Evolutionary conservation across 1,284 basidiomycete genomes (phyloP).

Genomic region (Pseudozyma hubeiensis): DNA sequence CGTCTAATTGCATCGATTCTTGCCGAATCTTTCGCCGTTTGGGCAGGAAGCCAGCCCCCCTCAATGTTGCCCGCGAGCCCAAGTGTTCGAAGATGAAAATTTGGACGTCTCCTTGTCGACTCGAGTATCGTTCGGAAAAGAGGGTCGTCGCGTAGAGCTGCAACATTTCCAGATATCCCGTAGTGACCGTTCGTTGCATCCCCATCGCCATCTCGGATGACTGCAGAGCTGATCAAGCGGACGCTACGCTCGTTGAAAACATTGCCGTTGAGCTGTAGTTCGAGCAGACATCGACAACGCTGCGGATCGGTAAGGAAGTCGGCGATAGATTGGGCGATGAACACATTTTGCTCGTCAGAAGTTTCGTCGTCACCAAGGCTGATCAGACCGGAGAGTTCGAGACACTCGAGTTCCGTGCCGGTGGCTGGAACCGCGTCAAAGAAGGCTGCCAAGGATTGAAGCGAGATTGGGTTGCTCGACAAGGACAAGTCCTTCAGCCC

Average conservation of each 20-base stretch:
- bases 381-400: slow-evolving; percentile 19
- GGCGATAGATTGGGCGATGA: slow-evolving; percentile 19
- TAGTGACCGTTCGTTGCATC: background rate
- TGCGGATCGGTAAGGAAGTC: slow-evolving; percentile 21
- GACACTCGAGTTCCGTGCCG: slow-evolving; percentile 17
- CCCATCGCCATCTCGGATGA: background rate
- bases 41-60: slow-evolving; percentile 8
- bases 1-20: slow-evolving; percentile 6
- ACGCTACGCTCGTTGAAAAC: slow-evolving; percentile 21
- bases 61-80: slow-evolving; percentile 14
- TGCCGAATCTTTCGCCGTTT: slow-evolving; percentile 4
- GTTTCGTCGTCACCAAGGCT: background rate
- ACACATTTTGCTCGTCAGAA: background rate
- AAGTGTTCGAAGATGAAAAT: background rate
- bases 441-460: slow-evolving; percentile 19
- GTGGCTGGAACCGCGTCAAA: slow-evolving; percentile 27
- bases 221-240: slow-evolving; percentile 13
- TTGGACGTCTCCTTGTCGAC: slow-evolving; percentile 6
- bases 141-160: background rate
- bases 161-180: no score
- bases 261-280: slow-evolving; percentile 28
- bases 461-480: slow-evolving; percentile 24
- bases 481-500: slow-evolving; percentile 12
- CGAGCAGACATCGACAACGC: slow-evolving; percentile 23
- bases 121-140: slow-evolving; percentile 7